Evolutionary conservation across 75 land plant species (phyloP).

Genomic region (Sequoiadendron giganteum): DNA sequence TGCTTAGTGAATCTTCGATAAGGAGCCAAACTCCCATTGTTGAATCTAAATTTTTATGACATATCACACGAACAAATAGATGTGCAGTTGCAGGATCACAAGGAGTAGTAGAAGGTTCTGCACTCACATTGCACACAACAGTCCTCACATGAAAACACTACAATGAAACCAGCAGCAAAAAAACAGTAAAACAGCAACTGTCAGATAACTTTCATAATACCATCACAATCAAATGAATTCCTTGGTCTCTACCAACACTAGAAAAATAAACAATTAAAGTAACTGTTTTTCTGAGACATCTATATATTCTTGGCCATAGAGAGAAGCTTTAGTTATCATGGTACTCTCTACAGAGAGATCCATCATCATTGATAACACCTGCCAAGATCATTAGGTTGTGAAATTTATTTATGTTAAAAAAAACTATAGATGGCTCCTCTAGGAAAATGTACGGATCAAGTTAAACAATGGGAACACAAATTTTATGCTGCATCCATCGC

Average conservation of each 20-base stretch:
- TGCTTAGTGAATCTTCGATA: slow-evolving; percentile 35
- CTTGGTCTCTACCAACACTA: background rate
- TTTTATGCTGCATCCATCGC: slow-evolving; percentile 87
- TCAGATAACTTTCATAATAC: background rate
- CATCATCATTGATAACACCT: slow-evolving; percentile 92
- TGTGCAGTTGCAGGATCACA: slow-evolving; percentile 93
- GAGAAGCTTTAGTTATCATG: slow-evolving; percentile 74
- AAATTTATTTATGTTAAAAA: background rate
- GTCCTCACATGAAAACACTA: slow-evolving; percentile 98
- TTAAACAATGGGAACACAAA: background rate
- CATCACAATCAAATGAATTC: background rate
- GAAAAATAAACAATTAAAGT: background rate
- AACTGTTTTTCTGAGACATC: slow-evolving; percentile 59
- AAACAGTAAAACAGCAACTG: background rate
- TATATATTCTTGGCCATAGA: slow-evolving; percentile 59
- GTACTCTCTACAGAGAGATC: slow-evolving; percentile 93
- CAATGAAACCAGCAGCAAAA: slow-evolving; percentile 63
- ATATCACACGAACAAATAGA: slow-evolving; percentile 67
- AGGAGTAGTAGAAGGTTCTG: slow-evolving; percentile 82
- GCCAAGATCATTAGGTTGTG: background rate
- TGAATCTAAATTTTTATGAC: slow-evolving; percentile 34
- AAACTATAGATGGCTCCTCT: background rate
- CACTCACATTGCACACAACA: slow-evolving; percentile 94
- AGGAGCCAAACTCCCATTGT: slow-evolving; percentile 64
- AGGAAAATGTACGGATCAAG: background rate